These are phyloP conservation scores for Phylloporus arenicola DNA, from an alignment of 768 basidiomycete genomes.

Conservation along the genomic window DNA sequence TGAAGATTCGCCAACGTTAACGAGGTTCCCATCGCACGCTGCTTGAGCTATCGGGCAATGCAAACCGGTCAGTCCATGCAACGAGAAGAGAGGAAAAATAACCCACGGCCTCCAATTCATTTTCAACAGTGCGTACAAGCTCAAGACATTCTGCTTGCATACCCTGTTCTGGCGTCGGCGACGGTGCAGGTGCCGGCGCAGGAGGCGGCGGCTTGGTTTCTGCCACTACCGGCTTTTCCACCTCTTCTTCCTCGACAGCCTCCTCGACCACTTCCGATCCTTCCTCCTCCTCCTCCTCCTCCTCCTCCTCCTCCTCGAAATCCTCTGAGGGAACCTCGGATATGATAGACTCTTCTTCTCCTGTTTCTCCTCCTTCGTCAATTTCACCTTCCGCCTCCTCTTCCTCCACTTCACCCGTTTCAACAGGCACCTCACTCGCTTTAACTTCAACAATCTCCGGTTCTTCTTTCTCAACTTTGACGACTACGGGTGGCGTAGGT, in stretches of 20 bases:
- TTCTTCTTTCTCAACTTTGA: slow-evolving; percentile 1
- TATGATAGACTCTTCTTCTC: slow-evolving; percentile 21
- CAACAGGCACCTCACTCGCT: not conserved
- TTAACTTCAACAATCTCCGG: not conserved
- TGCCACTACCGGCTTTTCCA: slow-evolving; percentile 13
- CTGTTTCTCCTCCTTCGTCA: slow-evolving; percentile 20
- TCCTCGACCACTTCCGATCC: slow-evolving; percentile 26
- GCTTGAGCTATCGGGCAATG: slow-evolving; percentile 36
- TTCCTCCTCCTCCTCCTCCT: not conserved
- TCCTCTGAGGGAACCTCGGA: not conserved
- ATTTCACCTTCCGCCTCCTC: slow-evolving; percentile 7
- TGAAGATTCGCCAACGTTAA: slow-evolving; percentile 33
- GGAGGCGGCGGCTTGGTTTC: slow-evolving; percentile 22
- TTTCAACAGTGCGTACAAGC: slow-evolving; percentile 42
- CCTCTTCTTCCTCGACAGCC: slow-evolving; percentile 15
- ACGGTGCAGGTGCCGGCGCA: slow-evolving; percentile 7
- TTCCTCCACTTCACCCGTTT: slow-evolving; percentile 27
- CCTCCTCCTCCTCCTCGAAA: not conserved
- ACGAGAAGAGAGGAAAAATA: not conserved
- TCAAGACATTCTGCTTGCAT: slow-evolving; percentile 62
- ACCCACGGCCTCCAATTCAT: slow-evolving; percentile 59
- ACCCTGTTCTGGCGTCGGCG: slow-evolving; percentile 43
- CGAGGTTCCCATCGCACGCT: slow-evolving; percentile 35
- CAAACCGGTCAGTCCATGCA: not conserved
- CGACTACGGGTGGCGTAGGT: not conserved